Percentiles rank a stretch among this genome's conserved stretches.
Conservation (phyloP, 129 eudicot species). For the Sambucus nigra region DNA sequence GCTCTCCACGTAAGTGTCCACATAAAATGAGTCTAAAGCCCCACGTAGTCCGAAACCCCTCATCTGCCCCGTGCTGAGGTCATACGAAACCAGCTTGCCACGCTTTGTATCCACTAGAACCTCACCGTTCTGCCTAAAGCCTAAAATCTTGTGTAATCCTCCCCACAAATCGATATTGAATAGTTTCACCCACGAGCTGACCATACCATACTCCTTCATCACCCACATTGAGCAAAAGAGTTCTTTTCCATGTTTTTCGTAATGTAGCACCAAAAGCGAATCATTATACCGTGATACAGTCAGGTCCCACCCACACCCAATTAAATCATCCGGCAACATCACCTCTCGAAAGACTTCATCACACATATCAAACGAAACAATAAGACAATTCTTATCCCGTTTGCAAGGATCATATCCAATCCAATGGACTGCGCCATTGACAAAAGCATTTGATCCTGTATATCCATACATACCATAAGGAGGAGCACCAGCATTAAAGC, state of each 20-base stretch:
- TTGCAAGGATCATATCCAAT: slow-evolving; percentile 41
- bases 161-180: slow-evolving; percentile 5
- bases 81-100: slow-evolving; percentile 9
- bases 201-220: slow-evolving; percentile 33
- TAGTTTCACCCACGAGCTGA: slow-evolving; percentile 36
- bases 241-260: neutral
- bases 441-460: slow-evolving; percentile 12
- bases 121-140: slow-evolving; percentile 2
- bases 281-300: neutral
- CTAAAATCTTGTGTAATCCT: neutral
- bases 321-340: slow-evolving; percentile 23
- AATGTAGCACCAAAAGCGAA: slow-evolving; percentile 6
- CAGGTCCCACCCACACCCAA: neutral
- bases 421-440: slow-evolving; percentile 22
- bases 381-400: slow-evolving; percentile 3
- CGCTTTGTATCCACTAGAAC: neutral
- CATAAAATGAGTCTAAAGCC: slow-evolving; percentile 5
- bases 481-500: slow-evolving; percentile 15
- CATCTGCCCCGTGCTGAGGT: neutral
- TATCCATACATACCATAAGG: slow-evolving; percentile 25
- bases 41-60: slow-evolving; percentile 4
- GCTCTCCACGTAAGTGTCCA: slow-evolving; percentile 11
- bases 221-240: slow-evolving; percentile 29
- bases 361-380: slow-evolving; percentile 36
- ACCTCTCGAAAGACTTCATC: slow-evolving; percentile 34